Evolutionary conservation across 768 basidiomycete species (phyloP).

Genomic region (Lanmaoa pseudosensibilis): DNA sequence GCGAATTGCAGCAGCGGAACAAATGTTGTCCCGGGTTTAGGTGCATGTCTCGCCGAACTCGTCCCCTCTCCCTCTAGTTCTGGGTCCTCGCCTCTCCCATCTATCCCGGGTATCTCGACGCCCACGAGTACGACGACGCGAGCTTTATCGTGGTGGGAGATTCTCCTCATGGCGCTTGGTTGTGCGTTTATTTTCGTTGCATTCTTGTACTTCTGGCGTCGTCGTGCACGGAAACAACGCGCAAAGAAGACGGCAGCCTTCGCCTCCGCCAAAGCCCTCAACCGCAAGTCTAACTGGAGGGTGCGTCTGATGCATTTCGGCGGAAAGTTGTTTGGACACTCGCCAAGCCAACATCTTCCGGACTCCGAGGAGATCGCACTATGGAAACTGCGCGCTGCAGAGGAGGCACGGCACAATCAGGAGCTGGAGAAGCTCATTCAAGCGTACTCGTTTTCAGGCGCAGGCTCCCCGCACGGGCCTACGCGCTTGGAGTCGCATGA

Average conservation of each 20-base stretch:
- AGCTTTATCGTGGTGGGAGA: slow-evolving; percentile 76
- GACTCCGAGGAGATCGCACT: slow-evolving; percentile 49
- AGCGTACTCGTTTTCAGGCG: slow-evolving; percentile 47
- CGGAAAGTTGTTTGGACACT: slow-evolving; percentile 57
- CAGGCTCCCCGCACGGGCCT: slow-evolving; percentile 36
- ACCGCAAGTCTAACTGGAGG: slow-evolving; percentile 53
- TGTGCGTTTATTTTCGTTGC: slow-evolving; percentile 75
- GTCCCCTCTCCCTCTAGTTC: slow-evolving; percentile 47
- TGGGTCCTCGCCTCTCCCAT: slow-evolving; percentile 44
- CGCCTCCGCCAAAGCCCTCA: slow-evolving; percentile 56
- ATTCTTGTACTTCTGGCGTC: slow-evolving; percentile 67
- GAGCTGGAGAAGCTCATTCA: slow-evolving; percentile 53
- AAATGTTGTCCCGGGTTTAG: slow-evolving; percentile 65
- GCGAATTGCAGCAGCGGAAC: slow-evolving; percentile 59
- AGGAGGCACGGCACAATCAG: slow-evolving; percentile 48
- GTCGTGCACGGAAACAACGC: slow-evolving; percentile 66
- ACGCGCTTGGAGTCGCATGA: slow-evolving; percentile 25
- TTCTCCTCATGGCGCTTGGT: slow-evolving; percentile 78
- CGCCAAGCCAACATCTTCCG: slow-evolving; percentile 26
- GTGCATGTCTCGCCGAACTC: slow-evolving; percentile 77
- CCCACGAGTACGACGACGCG: slow-evolving; percentile 43
- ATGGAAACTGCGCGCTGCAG: slow-evolving; percentile 49
- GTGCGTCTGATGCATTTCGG: slow-evolving; percentile 55
- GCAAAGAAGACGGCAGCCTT: slow-evolving; percentile 66
- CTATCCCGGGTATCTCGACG: slow-evolving; percentile 56